Evolutionary conservation across 1,139 yeast species (phyloP).

Genomic region (Kodamaea plutei): DNA sequence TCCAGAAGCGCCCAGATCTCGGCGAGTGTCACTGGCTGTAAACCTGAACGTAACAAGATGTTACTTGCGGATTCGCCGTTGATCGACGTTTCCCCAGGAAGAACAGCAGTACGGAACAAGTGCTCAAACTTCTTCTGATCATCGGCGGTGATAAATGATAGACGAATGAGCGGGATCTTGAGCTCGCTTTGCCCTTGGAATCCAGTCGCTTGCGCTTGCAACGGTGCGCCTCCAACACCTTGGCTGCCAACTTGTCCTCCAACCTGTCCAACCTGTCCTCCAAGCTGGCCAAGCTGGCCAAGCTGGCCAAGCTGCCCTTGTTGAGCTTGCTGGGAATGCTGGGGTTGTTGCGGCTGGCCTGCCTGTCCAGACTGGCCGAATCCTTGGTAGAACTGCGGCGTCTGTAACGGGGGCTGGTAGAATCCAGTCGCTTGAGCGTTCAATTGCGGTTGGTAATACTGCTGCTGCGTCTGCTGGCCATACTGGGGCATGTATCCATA

Average conservation of each 20-base stretch:
- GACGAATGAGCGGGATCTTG: slow-evolving; percentile 63
- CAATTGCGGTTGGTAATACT: slow-evolving; percentile 16
- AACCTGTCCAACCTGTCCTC: too few relatives aligned
- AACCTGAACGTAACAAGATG: slow-evolving; percentile 75
- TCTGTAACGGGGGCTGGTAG: slow-evolving; percentile 22
- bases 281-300: too few relatives aligned
- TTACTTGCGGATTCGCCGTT: slow-evolving; percentile 76
- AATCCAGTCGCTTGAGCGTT: slow-evolving; percentile 20
- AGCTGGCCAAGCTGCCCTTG: slow-evolving; percentile 8
- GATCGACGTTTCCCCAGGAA: slow-evolving; percentile 73
- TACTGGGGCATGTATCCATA: slow-evolving; percentile 16
- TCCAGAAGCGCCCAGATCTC: slow-evolving; percentile 91
- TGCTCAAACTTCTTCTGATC: slow-evolving; percentile 86
- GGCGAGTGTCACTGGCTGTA: slow-evolving; percentile 72
- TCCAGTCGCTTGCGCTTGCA: slow-evolving; percentile 39
- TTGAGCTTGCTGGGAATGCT: slow-evolving; percentile 13
- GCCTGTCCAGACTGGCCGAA: slow-evolving; percentile 13
- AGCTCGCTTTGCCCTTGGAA: slow-evolving; percentile 31
- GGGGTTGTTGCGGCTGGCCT: too few relatives aligned
- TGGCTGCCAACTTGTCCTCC: too few relatives aligned
- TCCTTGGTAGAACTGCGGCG: slow-evolving; percentile 10
- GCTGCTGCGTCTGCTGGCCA: slow-evolving; percentile 17
- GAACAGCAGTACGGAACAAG: slow-evolving; percentile 72
- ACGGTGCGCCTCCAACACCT: slow-evolving; percentile 4
- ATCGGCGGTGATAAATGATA: slow-evolving; percentile 77